Base-by-base conservation (phyloP, 257 asterid species). In the Przewalskia tangutica region DNA sequence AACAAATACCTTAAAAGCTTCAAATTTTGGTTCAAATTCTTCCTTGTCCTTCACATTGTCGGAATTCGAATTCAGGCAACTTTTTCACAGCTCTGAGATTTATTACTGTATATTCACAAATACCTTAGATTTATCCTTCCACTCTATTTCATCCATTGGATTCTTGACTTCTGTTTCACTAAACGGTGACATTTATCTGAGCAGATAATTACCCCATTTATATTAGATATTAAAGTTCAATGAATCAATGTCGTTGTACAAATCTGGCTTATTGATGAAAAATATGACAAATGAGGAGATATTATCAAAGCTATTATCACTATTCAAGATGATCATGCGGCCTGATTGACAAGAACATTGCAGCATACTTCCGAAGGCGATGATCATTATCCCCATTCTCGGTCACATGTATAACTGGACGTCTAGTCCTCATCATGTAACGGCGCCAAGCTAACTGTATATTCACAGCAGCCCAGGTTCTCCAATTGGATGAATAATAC, bases 281-380 rank as follows among this genome's bases (percentile, higher is more conserved):
- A 60, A 7, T 56, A 60, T 20, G 38, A 12, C 18, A 63, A 80
- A 63, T 44, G 77, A 63, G 14, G n/a, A 23, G 16, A 20, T 42
- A 7, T 14, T 48, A 73, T 50, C 48, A 60, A 14, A 17, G 0
- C 0, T 16, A 46, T 62, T 34, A 16, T 27, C 62, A 81, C 60
- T 63, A 95, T 58, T 95, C 98, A 63, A 95, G 98, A 90, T 95
- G 98, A 86, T 93, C 98, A 62, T 93, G 98, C 54, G 98, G 98
- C 82, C 95, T 79, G 81, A 95, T 81, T 12, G 98, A 95, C 97
- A 95, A 77, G 85, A 95, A 95, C 88, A 90, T 86, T 5, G 98
- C 92, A 13, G 98, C 98, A 56, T 90, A 93, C 64, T 90, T 96
- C 20, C 97, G 83, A 68, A 95, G 95, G 7, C 88, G 91, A n/a